Base-by-base conservation (phyloP, 176 grass and related monocot genomes). In the Saccharum spontaneum region DNA sequence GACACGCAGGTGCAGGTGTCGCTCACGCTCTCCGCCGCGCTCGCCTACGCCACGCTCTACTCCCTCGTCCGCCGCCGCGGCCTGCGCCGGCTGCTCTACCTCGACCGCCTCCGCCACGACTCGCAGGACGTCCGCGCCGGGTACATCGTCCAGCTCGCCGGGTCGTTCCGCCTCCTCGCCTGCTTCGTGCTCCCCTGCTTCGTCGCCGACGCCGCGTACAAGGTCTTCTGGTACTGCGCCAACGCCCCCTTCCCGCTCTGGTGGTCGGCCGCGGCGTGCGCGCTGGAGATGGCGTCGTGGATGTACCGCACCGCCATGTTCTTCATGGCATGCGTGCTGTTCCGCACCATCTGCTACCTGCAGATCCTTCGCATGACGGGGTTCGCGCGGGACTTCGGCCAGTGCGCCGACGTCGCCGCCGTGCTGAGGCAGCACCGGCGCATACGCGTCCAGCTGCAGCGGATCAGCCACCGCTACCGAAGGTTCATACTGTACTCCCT, bases 351-450 rank as follows among this genome's bases (percentile, higher is more conserved):
- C 1, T 99, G 97, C 79, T 88, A 84, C 82, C 94, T 99, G 18
- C 86, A 92, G 89, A 87, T 99, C 84, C 91, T 96, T 22, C 88
- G 94, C 40, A 94, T 99, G 93, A 83, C 80, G 24, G 91, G 94
- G 34, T 96, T 99, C 67, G 86, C 84, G 16, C 57, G 80, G 34
- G 84, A 86, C 70, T 91, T 99, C 81, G 81, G 88, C 10, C 86
- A 79, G 76, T 91, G 86, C 78, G 65, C 90, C 33, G 91, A 94
- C 59, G 94, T 94, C 30, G 86, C 79, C 36, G 67, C 20, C 28
- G 89, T 90, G 81, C 88, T 99, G 0, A 73, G 45, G 67, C 86
- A 99, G 76, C 97, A 99, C 85, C 61, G 91, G 6, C 82, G 84
- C 44, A 86, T 96, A 48, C 82, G 90, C 9, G 82, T 73, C 59